Evolutionary conservation across 1,139 yeast species (phyloP), one percentile per base, ranked within the genome.

Genomic region (Ogataea hybrid): DNA sequence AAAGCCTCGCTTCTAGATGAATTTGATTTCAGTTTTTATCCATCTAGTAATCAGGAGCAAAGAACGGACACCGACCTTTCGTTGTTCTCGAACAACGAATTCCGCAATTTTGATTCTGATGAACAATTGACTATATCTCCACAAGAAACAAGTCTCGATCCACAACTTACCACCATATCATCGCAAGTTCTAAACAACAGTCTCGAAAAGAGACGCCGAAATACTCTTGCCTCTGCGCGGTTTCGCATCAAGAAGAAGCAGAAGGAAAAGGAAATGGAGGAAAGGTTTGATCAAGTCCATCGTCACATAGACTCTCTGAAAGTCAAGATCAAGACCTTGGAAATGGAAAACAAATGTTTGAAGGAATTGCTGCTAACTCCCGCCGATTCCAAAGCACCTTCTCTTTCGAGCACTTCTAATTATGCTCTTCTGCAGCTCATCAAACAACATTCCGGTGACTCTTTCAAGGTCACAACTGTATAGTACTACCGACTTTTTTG

Each of bases 301-400:
- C 51, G 48, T 10, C 53, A 42, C 28, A 56, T 58, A 10, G 42
- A 44, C 6, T 28, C 41, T 10, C 47, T 48, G 14, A 50, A 70
- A 50, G 71, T 44, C 8, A 42, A 47, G 36, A 47, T 57, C 29
- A 56, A 50, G 32, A 57, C 65, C 62, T 62, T 83, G 49, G 94
- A 87, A 63, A 81, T 84, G 84, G 96, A 88, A 64, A 88, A 88
- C 69, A 78, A 77, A 57, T 77, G 90, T 68, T 71, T 88, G 50
- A 77, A 83, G 58, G 81, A 81, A 57, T 69, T 87, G 49, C 84
- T 87, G 3, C 29, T 57, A 66, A 50, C 34, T 22, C 28, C 38
- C 4, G 18, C 12, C 11, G 27, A 34, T 16, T 7, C 32, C 2
- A 14, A 16, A 7, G 29, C 17, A n/a, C 16, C 38, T 14, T n/a